These are phyloP conservation scores for Paramecium pentaurelia DNA, from an alignment of 73 alveolate species.

Conservation along the genomic window DNA sequence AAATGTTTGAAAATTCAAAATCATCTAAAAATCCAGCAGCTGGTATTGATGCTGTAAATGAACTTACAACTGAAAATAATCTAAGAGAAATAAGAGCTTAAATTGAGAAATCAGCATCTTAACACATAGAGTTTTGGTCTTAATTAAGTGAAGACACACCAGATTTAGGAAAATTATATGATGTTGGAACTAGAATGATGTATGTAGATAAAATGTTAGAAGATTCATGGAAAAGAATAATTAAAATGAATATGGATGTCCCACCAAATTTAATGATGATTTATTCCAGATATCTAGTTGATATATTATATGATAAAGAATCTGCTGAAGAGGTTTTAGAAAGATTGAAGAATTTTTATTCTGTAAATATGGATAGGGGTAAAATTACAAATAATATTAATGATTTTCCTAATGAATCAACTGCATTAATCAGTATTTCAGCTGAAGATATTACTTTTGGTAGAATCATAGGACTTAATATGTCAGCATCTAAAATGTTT, in stretches of 20 bases:
- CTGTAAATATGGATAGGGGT: slow-evolving; percentile 54
- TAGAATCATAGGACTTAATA: slow-evolving; percentile 52
- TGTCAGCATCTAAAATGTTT: slow-evolving; percentile 53
- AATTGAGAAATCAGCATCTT: slow-evolving; percentile 48
- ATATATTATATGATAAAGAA: slow-evolving; percentile 51
- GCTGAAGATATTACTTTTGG: slow-evolving; percentile 61
- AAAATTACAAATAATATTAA: slow-evolving; percentile 55
- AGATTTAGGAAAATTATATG: slow-evolving; percentile 56
- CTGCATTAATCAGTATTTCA: slow-evolving; percentile 54
- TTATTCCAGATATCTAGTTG: slow-evolving; percentile 47
- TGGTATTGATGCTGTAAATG: slow-evolving; percentile 42
- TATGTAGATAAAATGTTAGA: slow-evolving; percentile 42
- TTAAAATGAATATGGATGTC: slow-evolving; percentile 50
- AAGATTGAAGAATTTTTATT: slow-evolving; percentile 44
- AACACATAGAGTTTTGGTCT: slow-evolving; percentile 60
- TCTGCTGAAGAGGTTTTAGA: slow-evolving; percentile 35
- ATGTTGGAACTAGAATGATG: slow-evolving; percentile 51
- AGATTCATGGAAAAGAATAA: slow-evolving; percentile 44
- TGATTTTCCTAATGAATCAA: slow-evolving; percentile 60
- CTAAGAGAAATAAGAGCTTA: slow-evolving; percentile 1
- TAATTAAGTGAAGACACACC: slow-evolving; percentile 61
- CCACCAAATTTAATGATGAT: slow-evolving; percentile 60
- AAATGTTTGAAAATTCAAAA: slow-evolving; percentile 50
- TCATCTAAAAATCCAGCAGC: background rate
- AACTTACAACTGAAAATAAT: slow-evolving; percentile 21